Percentiles rank a stretch among this genome's conserved stretches.
Evolutionary conservation across 2,329 filamentous ascomycete species (phyloP).

Genomic region (Xylariaceae sp.): DNA sequence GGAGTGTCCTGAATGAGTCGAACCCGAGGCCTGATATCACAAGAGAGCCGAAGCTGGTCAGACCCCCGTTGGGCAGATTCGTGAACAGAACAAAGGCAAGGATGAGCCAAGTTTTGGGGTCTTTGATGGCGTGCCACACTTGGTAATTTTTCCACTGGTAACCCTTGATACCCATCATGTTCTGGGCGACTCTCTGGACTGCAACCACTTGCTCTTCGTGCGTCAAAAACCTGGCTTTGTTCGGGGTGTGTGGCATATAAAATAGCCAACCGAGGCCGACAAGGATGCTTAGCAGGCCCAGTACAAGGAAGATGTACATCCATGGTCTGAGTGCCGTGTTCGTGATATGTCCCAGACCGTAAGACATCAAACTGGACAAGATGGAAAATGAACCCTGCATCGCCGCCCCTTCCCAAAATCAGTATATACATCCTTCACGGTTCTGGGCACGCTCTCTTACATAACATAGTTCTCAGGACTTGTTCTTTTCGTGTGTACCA

Average conservation of each 20-base stretch:
- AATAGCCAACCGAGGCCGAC: slow-evolving; percentile 11
- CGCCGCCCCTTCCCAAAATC: no score
- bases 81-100: slow-evolving; percentile 14
- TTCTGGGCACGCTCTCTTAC: background rate
- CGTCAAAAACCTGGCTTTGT: slow-evolving; percentile 12
- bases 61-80: slow-evolving; percentile 16
- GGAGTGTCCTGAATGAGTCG: background rate
- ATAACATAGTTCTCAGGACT: slow-evolving; percentile 11
- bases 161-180: slow-evolving; percentile 19
- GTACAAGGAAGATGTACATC: slow-evolving; percentile 7
- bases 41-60: slow-evolving; percentile 18
- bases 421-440: no score
- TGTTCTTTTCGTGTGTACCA: slow-evolving; percentile 25
- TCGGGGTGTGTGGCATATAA: slow-evolving; percentile 15
- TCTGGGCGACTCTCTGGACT: slow-evolving; percentile 10
- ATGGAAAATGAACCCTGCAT: slow-evolving; percentile 18
- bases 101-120: slow-evolving; percentile 20
- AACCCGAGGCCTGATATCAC: slow-evolving; percentile 20
- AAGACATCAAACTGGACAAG: slow-evolving; percentile 16
- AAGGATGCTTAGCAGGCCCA: no score
- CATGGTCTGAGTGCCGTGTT: slow-evolving; percentile 16
- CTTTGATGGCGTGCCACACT: slow-evolving; percentile 3
- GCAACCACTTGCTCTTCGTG: slow-evolving; percentile 11
- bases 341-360: slow-evolving; percentile 22
- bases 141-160: no score